Conservation (phyloP, 352 stramenopile genomes). For the Pythium grandisporangium region DNA sequence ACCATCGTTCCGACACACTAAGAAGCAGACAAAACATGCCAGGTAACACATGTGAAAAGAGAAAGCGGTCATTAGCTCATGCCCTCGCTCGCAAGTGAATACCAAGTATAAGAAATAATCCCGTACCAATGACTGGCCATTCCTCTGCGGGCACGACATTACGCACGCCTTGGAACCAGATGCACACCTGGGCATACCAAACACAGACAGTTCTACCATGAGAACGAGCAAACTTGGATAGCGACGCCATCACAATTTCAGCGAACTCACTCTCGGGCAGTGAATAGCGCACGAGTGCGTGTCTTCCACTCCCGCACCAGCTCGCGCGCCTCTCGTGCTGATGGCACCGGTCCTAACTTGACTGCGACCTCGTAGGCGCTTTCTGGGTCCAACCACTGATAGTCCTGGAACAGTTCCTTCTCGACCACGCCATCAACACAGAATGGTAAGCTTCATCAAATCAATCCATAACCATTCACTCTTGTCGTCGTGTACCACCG, state of each 20-base stretch:
- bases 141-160: slow-evolving; percentile 61
- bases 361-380: slow-evolving; percentile 67
- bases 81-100: background rate
- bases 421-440: background rate
- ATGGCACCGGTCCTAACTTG: slow-evolving; percentile 54
- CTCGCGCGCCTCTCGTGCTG: slow-evolving; percentile 23
- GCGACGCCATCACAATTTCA: too few species aligned
- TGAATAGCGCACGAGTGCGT: slow-evolving; percentile 37
- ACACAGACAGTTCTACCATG: too few species aligned
- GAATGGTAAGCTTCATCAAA: too few species aligned
- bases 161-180: slow-evolving; percentile 34
- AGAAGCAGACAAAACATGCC: too few species aligned
- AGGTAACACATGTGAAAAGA: too few species aligned
- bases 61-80: background rate
- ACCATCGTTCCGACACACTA: slow-evolving; percentile 67
- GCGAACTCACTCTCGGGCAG: too few species aligned
- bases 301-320: slow-evolving; percentile 61
- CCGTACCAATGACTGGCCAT: slow-evolving; percentile 56
- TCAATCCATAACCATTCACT: too few species aligned
- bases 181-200: slow-evolving; percentile 37
- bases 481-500: background rate
- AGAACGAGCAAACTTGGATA: too few species aligned
- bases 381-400: slow-evolving; percentile 74
- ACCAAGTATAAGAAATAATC: background rate
- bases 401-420: slow-evolving; percentile 71